Base-by-base conservation (phyloP, 306 rosid species). In the Ormosia emarginata region DNA sequence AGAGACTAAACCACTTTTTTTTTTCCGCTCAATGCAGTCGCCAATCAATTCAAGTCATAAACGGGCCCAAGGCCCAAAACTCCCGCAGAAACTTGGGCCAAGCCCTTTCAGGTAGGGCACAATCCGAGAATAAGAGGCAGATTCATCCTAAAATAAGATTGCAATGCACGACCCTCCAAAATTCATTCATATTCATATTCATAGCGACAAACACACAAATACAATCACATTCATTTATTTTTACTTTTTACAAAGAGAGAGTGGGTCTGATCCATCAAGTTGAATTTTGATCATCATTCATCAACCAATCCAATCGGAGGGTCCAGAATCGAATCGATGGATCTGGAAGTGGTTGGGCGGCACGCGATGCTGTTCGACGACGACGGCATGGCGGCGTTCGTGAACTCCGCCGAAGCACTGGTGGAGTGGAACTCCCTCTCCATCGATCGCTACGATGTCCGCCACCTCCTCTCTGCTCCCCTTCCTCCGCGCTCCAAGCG, bases 401-500 rank as follows among this genome's bases (percentile, higher is more conserved):
- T 90, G 0, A 90, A 94, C 86, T 88, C 98, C 32, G 58, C 75
- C 74, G 87, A 90, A 66, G 97, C 98, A 34, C 92, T 94, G 6
- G 95, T 94, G 8, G 95, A 94, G 11, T 94, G 95, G 97, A 90
- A 94, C 78, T 88, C 95, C n/a, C 98, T 94, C 56, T 87, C 81
- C 47, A 94, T 94, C 67, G 98, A 94, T 29, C 98, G 98, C 30
- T 92, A 90, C 90, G 98, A 94, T 53, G 98, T 94, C 15, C 97
- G 98, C 40, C 98, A 94, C 81, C 94, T 94, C 76, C 97, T 92
- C 69, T 6, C 95, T 18, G 55, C 39, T 67, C 95, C 94, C 50
- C 84, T 85, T 17, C 97, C 97, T 0, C 90, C 97, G 0, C 91
- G 92, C 69, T 87, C 36, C 63, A 88, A 81, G 80, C 92, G 90